Conservation (phyloP, 495 filamentous ascomycete genomes). For the Opeltia flavorubescens region DNA sequence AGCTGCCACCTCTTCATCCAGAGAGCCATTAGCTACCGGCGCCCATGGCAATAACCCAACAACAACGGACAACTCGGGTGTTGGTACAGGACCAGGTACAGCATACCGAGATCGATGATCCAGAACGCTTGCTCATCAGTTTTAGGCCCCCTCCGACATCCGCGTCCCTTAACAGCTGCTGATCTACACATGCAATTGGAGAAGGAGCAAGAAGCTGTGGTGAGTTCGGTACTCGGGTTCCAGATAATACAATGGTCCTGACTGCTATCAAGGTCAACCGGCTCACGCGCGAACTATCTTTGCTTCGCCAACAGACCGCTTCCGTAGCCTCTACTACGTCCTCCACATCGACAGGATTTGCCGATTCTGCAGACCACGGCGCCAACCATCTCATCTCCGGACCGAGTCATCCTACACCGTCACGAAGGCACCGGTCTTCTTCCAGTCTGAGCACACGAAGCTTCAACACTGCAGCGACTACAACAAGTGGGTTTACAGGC, state of each 20-base stretch:
- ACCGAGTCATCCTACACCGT: constrained; percentile 38
- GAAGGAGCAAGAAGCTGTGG: constrained; percentile 89
- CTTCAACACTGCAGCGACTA: constrained; percentile 31
- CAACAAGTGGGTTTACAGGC: constrained; percentile 14
- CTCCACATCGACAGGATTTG: constrained; percentile 49
- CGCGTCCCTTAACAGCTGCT: constrained; percentile 68
- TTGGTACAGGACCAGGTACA: constrained; percentile 43
- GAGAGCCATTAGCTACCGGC: constrained; percentile 7
- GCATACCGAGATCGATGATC: neutral
- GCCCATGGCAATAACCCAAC: constrained; percentile 9
- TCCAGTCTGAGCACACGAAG: constrained; percentile 43
- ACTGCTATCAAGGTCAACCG: constrained; percentile 59
- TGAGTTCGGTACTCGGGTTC: constrained; percentile 26
- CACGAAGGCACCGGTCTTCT: constrained; percentile 50
- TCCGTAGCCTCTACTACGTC: constrained; percentile 72
- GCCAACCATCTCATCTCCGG: constrained; percentile 34
- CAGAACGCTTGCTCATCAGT: neutral
- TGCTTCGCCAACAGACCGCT: constrained; percentile 67
- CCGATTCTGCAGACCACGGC: constrained; percentile 36
- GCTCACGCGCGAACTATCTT: constrained; percentile 68
- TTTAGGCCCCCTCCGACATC: constrained; percentile 58
- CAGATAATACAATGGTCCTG: neutral
- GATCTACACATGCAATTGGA: constrained; percentile 79
- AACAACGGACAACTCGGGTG: constrained; percentile 37
- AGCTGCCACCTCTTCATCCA: constrained; percentile 17